phyloP scores from a whole-genome alignment of 2,329 filamentous ascomycete species.

The Venturia aucupariae region DNA sequence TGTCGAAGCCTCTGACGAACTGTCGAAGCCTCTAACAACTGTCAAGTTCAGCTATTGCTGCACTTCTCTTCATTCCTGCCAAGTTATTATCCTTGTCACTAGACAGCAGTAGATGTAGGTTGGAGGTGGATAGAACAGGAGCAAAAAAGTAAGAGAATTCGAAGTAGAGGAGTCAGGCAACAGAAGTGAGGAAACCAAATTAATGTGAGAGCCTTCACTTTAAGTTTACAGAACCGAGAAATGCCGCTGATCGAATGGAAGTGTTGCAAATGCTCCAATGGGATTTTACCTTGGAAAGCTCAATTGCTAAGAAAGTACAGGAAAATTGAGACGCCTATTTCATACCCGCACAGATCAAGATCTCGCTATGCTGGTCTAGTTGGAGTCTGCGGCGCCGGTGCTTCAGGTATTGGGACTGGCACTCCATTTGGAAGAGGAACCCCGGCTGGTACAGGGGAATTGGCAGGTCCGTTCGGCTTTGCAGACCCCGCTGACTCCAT shows the following conservation, averaged over 20 bases:
- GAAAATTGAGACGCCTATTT: not conserved
- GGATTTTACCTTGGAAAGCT: no score
- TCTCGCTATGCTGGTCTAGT: not conserved
- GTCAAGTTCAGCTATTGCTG: not conserved
- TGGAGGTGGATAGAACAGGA: not conserved
- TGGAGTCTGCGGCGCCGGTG: not conserved
- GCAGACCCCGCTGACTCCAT: not conserved
- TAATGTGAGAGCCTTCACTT: no score
- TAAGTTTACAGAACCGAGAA: no score
- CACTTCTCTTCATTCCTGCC: not conserved
- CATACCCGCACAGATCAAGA: no score
- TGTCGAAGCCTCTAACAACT: no score
- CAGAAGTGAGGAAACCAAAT: not conserved
- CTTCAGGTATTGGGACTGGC: constrained; percentile 1
- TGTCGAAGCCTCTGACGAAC: not conserved
- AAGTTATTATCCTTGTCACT: not conserved
- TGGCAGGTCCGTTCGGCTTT: not conserved
- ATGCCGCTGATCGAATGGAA: no score
- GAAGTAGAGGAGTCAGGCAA: not conserved
- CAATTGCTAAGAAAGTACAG: not conserved
- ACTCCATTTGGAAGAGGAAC: constrained; percentile 1
- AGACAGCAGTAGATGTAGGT: not conserved
- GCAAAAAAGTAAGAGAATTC: not conserved
- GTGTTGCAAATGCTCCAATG: no score
- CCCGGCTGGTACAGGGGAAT: not conserved